Evolutionary conservation across 192 early-diverging fungal species (phyloP), one percentile per base, ranked within the genome.

Genomic region (Mortierella antarctica): DNA sequence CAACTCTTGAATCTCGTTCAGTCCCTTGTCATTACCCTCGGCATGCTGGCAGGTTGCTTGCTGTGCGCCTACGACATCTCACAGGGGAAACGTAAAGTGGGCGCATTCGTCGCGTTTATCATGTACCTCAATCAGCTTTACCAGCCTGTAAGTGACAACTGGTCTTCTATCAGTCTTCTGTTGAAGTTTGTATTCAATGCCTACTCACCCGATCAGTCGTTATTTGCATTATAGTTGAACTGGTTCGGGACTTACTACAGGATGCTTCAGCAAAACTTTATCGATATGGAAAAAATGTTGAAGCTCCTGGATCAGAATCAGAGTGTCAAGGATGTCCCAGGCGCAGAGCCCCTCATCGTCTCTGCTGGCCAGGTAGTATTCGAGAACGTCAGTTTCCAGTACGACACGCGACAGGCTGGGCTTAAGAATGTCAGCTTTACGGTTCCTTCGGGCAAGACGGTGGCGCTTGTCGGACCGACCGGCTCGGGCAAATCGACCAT

Each of bases 221-320:
- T 31, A 31, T 31, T 31, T 62, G n/a, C 39, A 45, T 42, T 12
- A 46, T 82, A 89, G 87, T 82, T 94, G 49, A 91, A 88, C 75
- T 96, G 93, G 90, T 96, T 99, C 54, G 97, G 97, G 44, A 94
- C 93, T 4, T 97, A 96, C 70, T 99, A 99, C 78, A 89, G 97
- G 18, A 90, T 94, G 63, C 95, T 97, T 49, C 95, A 98, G 81
- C 94, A 96, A 80, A 96, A 94, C 82, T 92, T 96, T 79, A 86
- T 94, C 57, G 97, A 99, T 71, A 98, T 98, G 97, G 98, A 99
- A 80, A 96, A 97, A 72, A 96, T 99, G 91, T 88, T 99, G 20
- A 92, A 94, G 51, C 80, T 96, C 1, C 87, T 95, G n/a, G 87
- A 95, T 31, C 89, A 92, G 64, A 68, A 89, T 21, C 75, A 87